Evolutionary conservation across 441 rosid species (phyloP), one percentile per base, ranked within the genome.

Genomic region (Corymbia citriodora): DNA sequence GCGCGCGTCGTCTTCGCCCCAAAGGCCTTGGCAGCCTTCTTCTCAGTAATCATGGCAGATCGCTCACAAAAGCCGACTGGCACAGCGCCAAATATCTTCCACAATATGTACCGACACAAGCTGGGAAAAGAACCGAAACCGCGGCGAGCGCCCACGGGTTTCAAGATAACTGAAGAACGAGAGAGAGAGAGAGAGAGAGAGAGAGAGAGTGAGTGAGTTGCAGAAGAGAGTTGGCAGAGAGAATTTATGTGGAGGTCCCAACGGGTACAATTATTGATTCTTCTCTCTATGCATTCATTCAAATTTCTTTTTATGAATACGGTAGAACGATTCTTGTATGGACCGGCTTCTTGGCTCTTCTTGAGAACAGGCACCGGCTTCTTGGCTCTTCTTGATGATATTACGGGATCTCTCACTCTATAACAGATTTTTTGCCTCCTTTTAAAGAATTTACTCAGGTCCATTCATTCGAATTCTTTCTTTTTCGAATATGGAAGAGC

Each of bases 1-100:
- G 96, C 93, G 87, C 97, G 92, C 6, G 94, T 96, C 13, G 95
- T 93, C 93, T 91, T 97, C 83, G 94, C 94, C 52, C 95, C 91
- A 49, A 89, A 89, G 87, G 95, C 94, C 88, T 93, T 94, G 18
- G 96, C 92, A 5, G 92, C 90, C 89, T 90, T 94, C 88, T 87
- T 92, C 59, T 91, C 94, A 2, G 70, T 61, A 53, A 91, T 92
- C 95, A 95, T 94, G 65, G 40, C 83, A 21, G 52, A 21, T 40
- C 16, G 9, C 83, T 40, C 29, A 2, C 29, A 9, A 74, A 74
- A 21, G 27, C 83, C 12, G 6, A 40, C 25, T 3, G 79, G 6
- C 40, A 68, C 40, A 16, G 40, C 12, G 10, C 83, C 9, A 27
- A 31, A 72, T 72, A 72, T 72, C 49, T 21, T 21, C 36, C 49